Evolutionary conservation across 495 filamentous ascomycete species (phyloP).

Genomic region (Xylaria cubensis): DNA sequence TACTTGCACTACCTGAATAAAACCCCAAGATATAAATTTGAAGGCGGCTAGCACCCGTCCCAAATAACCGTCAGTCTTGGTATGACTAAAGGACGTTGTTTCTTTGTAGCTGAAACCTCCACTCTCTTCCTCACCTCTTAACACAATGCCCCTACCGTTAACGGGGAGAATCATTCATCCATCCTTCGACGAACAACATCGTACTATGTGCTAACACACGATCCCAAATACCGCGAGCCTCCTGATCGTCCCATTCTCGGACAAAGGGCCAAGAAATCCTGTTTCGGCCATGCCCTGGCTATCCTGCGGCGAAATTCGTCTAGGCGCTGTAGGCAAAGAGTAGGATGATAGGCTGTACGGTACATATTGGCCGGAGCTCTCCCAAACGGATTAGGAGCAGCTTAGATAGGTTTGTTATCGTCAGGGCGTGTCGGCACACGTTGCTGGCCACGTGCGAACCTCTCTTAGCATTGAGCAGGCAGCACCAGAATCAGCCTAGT

Average conservation of each 20-base stretch:
- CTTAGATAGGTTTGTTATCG: background rate
- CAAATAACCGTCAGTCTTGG: background rate
- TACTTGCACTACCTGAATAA: background rate
- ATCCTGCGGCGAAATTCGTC: background rate
- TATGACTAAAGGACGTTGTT: background rate
- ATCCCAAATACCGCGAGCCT: background rate
- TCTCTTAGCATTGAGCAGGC: background rate
- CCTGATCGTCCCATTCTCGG: conserved; percentile 24
- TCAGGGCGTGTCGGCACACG: conserved; percentile 8
- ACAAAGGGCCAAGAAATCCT: conserved; percentile 8
- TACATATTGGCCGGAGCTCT: background rate
- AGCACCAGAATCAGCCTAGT: conserved; percentile 10
- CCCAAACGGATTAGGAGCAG: background rate
- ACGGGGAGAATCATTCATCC: background rate
- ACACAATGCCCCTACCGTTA: background rate
- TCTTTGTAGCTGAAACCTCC: background rate
- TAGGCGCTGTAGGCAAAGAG: background rate
- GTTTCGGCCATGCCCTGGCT: conserved; percentile 23
- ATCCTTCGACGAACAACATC: conserved; percentile 5
- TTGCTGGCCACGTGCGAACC: conserved; percentile 14
- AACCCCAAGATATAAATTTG: background rate
- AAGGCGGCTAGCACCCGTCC: background rate
- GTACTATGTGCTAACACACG: conserved; percentile 13
- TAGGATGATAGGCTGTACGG: background rate
- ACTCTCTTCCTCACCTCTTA: background rate